Evolutionary conservation across 2,329 filamentous ascomycete species (phyloP), one percentile per base, ranked within the genome.

Genomic region (Sporothrix humicola): DNA sequence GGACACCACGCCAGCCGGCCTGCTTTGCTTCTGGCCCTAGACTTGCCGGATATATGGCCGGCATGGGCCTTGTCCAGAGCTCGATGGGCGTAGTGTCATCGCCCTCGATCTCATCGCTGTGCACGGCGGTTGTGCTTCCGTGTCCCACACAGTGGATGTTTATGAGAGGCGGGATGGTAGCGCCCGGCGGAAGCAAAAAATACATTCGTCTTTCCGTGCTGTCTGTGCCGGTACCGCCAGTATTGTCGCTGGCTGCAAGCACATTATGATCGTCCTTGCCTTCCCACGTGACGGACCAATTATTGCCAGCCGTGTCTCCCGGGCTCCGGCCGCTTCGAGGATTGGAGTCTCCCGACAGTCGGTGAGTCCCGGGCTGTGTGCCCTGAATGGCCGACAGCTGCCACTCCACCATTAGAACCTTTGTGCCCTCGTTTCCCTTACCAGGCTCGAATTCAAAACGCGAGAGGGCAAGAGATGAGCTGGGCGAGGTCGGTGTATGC

Each of bases 341-440:
- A 26, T 9, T 44, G 42, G 61, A 10, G 10, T 48, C 10, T 48
- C 20, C 42, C n/a, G 61, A 15, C 12, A 66, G 6, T 17, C 15
- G 9, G 9, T 26, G 42, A 1, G 61, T 15, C 42, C 7, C 12
- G 12, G 44, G 42, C 7, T 10, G 13, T 23, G 20, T 71, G 48
- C 20, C 44, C n/a, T 10, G 37, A 37, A 48, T 23, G n/a, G 74
- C 75, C 58, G 78, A 73, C n/a, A 75, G 74, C 80, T 93, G 90
- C 94, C 94, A 97, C 81, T 97, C 94, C 54, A 97, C 91, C 93
- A 97, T 96, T 78, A 97, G 84, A 76, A 97, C 91, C 84, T 97
- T 97, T 76, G 93, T 97, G 56, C 94, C 94, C 76, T 95, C 92
- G 78, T 93, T 93, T 69, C 90, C 92, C 80, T 88, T 89, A 50